phyloP scores from a whole-genome alignment of 2,329 filamentous ascomycete species.

The Ascochyta koolunga region DNA sequence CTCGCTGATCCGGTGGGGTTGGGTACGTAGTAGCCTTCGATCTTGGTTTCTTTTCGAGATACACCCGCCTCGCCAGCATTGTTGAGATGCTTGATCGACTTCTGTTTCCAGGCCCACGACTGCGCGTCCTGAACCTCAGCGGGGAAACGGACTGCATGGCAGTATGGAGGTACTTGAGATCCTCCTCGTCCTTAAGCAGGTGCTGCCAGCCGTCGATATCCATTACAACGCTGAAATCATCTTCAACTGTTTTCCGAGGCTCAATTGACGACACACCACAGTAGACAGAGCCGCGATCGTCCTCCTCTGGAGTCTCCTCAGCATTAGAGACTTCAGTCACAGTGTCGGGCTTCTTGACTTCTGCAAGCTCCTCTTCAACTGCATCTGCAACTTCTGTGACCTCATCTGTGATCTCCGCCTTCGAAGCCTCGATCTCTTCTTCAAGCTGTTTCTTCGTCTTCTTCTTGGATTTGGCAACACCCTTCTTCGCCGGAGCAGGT shows the following conservation, averaged over 20 bases:
- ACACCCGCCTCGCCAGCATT: constrained; percentile 61
- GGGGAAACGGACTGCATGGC: constrained; percentile 56
- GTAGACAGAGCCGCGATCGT: constrained; percentile 59
- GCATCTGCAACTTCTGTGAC: constrained; percentile 55
- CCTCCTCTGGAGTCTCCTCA: constrained; percentile 41
- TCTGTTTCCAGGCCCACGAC: constrained; percentile 74
- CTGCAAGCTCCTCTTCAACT: constrained; percentile 39
- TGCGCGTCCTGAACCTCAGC: constrained; percentile 63
- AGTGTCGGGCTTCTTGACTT: constrained; percentile 31
- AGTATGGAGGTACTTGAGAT: constrained; percentile 62
- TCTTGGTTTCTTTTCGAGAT: constrained; percentile 59
- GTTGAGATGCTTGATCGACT: constrained; percentile 73
- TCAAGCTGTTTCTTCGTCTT: constrained; percentile 80
- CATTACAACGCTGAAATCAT: constrained; percentile 67
- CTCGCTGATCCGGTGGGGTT: constrained; percentile 85
- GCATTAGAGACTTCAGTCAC: constrained; percentile 36
- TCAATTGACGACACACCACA: constrained; percentile 66
- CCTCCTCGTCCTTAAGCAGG: constrained; percentile 72
- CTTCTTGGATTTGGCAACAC: constrained; percentile 67
- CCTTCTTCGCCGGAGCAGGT: constrained; percentile 38
- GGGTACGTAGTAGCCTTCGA: constrained; percentile 78
- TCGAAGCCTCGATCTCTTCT: constrained; percentile 54
- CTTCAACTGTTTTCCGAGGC: constrained; percentile 69
- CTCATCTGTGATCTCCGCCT: constrained; percentile 50
- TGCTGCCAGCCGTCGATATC: constrained; percentile 75